Evolutionary conservation across 306 rosid species (phyloP).

Genomic region (Elaeagnus macrophylla): DNA sequence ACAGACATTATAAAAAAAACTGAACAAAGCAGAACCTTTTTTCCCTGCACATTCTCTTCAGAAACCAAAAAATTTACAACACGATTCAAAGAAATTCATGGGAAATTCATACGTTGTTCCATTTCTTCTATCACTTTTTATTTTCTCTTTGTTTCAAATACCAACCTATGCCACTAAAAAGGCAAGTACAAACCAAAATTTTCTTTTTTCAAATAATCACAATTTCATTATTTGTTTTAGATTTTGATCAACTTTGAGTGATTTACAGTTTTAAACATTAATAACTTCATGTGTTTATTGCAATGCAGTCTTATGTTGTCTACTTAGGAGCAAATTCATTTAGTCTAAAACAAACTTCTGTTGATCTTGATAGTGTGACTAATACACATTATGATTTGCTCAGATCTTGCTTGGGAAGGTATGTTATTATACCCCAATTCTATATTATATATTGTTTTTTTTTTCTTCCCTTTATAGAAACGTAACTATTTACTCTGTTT

Average conservation of each 20-base stretch:
- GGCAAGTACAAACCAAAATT: slow-evolving; percentile 15
- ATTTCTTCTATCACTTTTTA: slow-evolving; percentile 19
- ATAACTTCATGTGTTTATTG: too few relatives aligned
- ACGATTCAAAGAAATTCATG: slow-evolving; percentile 18
- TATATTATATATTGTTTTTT: neutral
- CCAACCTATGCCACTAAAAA: slow-evolving; percentile 30
- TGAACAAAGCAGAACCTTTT: slow-evolving; percentile 4
- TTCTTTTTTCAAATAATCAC: neutral
- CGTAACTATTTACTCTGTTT: neutral
- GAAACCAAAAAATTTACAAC: too few relatives aligned
- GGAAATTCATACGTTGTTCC: slow-evolving; percentile 2
- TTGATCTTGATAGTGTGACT: slow-evolving; percentile 23
- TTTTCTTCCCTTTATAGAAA: neutral
- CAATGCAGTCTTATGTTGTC: slow-evolving; percentile 56
- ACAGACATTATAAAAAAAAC: slow-evolving; percentile 13
- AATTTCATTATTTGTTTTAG: neutral
- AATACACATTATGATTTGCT: slow-evolving; percentile 42
- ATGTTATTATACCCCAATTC: neutral
- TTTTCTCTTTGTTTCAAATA: slow-evolving; percentile 22
- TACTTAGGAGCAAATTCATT: slow-evolving; percentile 50
- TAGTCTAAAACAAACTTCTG: slow-evolving; percentile 6
- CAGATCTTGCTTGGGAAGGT: slow-evolving; percentile 54
- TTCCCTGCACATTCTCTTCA: neutral
- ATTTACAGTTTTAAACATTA: neutral
- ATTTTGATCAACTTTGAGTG: neutral